phyloP scores from a whole-genome alignment of 768 basidiomycete species.

The Tricholoma flavovirens region DNA sequence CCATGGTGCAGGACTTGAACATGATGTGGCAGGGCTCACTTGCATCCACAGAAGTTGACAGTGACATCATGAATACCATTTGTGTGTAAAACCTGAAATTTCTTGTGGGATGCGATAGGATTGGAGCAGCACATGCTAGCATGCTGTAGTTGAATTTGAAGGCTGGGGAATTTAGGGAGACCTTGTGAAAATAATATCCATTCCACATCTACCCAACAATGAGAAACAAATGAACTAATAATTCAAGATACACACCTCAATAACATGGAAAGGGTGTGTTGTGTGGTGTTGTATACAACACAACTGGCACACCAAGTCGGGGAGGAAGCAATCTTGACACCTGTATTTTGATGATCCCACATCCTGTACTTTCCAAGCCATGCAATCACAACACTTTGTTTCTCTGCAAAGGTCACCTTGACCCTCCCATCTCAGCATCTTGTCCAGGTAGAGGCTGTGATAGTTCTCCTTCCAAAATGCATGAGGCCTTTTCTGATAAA shows the following conservation, averaged over 20 bases:
- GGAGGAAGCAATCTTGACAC: constrained; percentile 9
- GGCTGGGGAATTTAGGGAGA: not conserved
- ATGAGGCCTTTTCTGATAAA: not conserved
- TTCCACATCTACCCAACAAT: constrained; percentile 11
- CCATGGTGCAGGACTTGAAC: constrained; percentile 19
- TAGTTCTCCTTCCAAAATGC: constrained; percentile 4
- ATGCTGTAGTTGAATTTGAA: constrained; percentile 15
- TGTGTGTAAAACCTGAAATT: constrained; percentile 11
- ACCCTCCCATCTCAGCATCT: constrained; percentile 8
- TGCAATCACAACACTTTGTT: constrained; percentile 7
- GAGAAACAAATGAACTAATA: not conserved
- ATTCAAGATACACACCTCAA: not conserved
- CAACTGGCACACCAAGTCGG: not conserved
- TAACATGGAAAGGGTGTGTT: not conserved
- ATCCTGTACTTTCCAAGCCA: not conserved
- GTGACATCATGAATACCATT: constrained; percentile 16
- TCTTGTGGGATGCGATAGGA: not conserved
- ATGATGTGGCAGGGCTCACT: not conserved
- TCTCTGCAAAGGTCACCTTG: constrained; percentile 2
- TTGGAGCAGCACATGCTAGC: constrained; percentile 1
- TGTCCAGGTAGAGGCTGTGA: not conserved
- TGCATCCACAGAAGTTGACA: constrained; percentile 14
- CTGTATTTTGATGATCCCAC: not conserved
- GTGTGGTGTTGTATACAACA: constrained; percentile 6
- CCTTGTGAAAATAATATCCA: not conserved